Percentiles rank a stretch among this genome's conserved stretches.
Evolutionary conservation across 768 basidiomycete species (phyloP).

Genomic region (Exidia glandulosa): DNA sequence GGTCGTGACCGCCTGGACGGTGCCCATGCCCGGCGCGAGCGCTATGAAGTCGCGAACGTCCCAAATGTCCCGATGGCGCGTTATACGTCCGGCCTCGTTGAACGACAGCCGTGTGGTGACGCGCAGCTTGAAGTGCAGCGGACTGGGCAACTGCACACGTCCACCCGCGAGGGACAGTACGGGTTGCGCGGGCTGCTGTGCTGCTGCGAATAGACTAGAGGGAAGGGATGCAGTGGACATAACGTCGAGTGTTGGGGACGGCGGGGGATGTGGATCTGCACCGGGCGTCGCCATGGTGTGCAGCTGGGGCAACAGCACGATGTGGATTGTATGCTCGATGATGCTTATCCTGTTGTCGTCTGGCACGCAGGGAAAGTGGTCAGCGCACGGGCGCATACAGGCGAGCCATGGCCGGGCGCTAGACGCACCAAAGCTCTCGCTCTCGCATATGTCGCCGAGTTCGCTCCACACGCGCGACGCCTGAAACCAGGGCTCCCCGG

Average conservation of each 20-base stretch:
- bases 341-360: slow-evolving; percentile 66
- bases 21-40: slow-evolving; percentile 55
- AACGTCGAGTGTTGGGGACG: slow-evolving; percentile 10
- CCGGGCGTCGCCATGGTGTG: slow-evolving; percentile 27
- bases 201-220: slow-evolving; percentile 7
- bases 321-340: slow-evolving; percentile 70
- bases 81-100: slow-evolving; percentile 73
- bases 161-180: slow-evolving; percentile 46
- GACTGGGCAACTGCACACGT: slow-evolving; percentile 47
- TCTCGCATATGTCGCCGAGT: slow-evolving; percentile 63
- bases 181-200: slow-evolving; percentile 5
- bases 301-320: slow-evolving; percentile 64
- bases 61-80: slow-evolving; percentile 73
- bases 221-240: slow-evolving; percentile 18
- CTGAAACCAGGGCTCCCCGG: slow-evolving; percentile 42
- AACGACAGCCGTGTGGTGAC: slow-evolving; percentile 65
- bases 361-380: slow-evolving; percentile 14
- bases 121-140: slow-evolving; percentile 62
- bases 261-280: not conserved
- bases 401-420: not conserved
- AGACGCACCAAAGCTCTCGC: slow-evolving; percentile 61
- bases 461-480: slow-evolving; percentile 65
- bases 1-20: slow-evolving; percentile 58
- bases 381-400: not conserved
- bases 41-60: slow-evolving; percentile 69